Percentiles rank a stretch among this genome's conserved stretches.
Conservation (phyloP, 306 rosid genomes). For the Ormosia semicastrata region DNA sequence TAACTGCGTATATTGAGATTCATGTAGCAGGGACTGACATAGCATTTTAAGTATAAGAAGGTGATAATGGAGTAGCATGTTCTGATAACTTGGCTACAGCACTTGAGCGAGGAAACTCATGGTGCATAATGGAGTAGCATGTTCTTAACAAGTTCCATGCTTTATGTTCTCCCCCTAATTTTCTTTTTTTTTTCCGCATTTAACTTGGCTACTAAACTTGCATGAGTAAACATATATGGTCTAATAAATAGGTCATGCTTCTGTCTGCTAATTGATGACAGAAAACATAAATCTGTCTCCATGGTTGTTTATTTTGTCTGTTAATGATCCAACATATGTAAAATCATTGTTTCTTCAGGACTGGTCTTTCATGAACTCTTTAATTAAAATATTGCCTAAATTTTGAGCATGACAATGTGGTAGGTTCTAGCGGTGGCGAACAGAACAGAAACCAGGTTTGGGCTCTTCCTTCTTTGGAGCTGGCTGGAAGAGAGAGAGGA, state of each 20-base stretch:
- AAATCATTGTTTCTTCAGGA: not conserved
- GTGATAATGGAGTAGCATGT: not conserved
- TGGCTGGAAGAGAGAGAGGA: conserved; percentile 25
- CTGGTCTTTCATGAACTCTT: not conserved
- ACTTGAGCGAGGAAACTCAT: not conserved
- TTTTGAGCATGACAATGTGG: not conserved
- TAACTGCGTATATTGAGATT: not conserved
- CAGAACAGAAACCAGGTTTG: conserved; percentile 17
- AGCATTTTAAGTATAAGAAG: not conserved
- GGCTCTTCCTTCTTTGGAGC: conserved; percentile 35
- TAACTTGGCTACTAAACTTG: not conserved
- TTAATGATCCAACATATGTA: not conserved
- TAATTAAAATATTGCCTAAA: not conserved
- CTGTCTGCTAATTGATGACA: not conserved
- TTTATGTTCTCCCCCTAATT: not conserved
- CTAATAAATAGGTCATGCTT: not conserved
- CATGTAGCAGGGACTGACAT: not conserved
- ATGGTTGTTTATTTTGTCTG: not conserved
- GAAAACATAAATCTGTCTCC: not conserved
- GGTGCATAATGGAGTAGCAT: not conserved
- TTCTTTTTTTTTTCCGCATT: not conserved
- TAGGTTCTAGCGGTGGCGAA: conserved; percentile 41
- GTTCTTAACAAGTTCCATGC: not conserved
- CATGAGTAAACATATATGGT: not conserved
- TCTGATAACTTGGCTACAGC: not conserved